These are phyloP conservation scores for Fomitopsis serialis DNA, from an alignment of 768 basidiomycete species.

Conservation along the genomic window DNA sequence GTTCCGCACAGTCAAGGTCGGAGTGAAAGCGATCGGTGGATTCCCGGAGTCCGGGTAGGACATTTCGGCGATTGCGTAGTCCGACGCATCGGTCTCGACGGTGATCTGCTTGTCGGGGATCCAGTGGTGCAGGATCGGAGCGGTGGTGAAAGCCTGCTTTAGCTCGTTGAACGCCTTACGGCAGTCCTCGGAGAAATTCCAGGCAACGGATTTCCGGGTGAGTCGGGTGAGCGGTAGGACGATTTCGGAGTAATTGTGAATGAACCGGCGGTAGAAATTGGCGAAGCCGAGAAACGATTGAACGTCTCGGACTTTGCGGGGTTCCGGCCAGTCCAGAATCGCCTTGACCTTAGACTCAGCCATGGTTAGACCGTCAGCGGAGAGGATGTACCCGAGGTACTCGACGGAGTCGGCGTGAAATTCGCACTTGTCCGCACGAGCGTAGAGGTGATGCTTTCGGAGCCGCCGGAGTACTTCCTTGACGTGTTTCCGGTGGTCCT, in stretches of 20 bases:
- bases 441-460: constrained; percentile 24
- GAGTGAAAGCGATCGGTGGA: constrained; percentile 29
- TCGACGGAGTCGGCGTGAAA: constrained; percentile 32
- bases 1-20: constrained; percentile 26
- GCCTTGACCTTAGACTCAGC: constrained; percentile 33
- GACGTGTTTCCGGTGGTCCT: constrained; percentile 15
- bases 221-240: constrained; percentile 25
- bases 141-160: constrained; percentile 16
- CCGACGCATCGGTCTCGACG: constrained; percentile 20
- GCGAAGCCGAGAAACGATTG: constrained; percentile 27
- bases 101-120: constrained; percentile 9
- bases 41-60: constrained; percentile 9
- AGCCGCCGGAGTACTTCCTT: constrained; percentile 19
- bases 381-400: constrained; percentile 37
- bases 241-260: constrained; percentile 28
- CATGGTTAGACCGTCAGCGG: constrained; percentile 29
- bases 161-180: constrained; percentile 24
- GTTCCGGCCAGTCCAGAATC: constrained; percentile 25
- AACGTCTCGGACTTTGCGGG: constrained; percentile 22
- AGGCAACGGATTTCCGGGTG: constrained; percentile 22
- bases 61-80: constrained; percentile 16
- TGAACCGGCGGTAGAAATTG: constrained; percentile 30
- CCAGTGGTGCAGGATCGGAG: constrained; percentile 17
- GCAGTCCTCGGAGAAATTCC: constrained; percentile 12
- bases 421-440: constrained; percentile 27